These are phyloP conservation scores for Fraxinus albicans DNA, from an alignment of 305 asterid species.

Conservation along the genomic window DNA sequence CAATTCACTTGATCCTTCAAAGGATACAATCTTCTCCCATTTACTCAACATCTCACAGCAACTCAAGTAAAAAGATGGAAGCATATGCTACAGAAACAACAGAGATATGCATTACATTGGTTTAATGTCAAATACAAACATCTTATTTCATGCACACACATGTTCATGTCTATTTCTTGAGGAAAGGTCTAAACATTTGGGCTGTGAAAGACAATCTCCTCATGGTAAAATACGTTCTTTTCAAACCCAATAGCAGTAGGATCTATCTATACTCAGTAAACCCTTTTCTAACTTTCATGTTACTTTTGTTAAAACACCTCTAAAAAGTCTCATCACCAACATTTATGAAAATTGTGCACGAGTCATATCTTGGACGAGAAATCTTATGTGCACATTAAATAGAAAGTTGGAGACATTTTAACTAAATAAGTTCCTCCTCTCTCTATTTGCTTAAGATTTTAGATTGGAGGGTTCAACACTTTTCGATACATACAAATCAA, in stretches of 20 bases:
- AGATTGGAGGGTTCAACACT: too few species aligned
- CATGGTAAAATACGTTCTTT: background rate
- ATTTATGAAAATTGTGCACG: too few species aligned
- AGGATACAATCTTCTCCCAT: slow-evolving; percentile 43
- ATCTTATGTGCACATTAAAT: too few species aligned
- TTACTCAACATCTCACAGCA: slow-evolving; percentile 39
- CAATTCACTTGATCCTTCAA: slow-evolving; percentile 36
- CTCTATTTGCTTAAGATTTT: too few species aligned
- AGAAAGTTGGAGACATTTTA: too few species aligned
- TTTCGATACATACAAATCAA: too few species aligned
- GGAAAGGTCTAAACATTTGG: background rate
- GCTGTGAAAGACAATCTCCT: background rate
- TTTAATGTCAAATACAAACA: background rate
- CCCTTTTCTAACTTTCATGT: too few species aligned
- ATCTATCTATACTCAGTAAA: background rate
- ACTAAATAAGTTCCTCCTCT: too few species aligned
- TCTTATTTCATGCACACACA: background rate
- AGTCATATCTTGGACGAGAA: too few species aligned
- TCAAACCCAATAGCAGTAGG: background rate
- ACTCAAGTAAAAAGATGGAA: slow-evolving; percentile 32
- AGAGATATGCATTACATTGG: too few species aligned
- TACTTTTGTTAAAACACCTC: too few species aligned
- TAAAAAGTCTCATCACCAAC: too few species aligned
- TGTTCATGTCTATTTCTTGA: background rate
- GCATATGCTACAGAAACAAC: slow-evolving; percentile 23